A percentile compares a stretch with the other conserved stretches of the same genome.
These are phyloP conservation scores for Colletotrichum aenigma DNA, from an alignment of 2,329 filamentous ascomycete species.

Conservation along the genomic window DNA sequence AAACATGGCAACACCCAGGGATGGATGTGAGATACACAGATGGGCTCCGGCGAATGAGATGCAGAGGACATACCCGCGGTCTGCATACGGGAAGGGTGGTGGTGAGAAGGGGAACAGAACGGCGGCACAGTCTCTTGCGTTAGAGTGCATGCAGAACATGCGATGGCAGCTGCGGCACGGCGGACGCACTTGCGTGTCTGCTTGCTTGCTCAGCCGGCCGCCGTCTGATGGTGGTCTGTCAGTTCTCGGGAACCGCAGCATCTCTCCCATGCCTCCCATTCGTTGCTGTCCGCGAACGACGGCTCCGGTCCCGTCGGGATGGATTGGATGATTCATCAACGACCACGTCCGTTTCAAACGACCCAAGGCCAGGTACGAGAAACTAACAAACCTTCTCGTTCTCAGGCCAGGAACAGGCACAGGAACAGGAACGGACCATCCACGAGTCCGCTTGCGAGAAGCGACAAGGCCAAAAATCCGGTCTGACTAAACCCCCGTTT, in stretches of 20 bases:
- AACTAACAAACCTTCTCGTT: background rate
- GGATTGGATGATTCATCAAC: background rate
- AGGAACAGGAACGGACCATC: background rate
- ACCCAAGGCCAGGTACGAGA: background rate
- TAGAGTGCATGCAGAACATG: constrained; percentile 6
- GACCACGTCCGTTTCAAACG: background rate
- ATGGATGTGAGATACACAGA: background rate
- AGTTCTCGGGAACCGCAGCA: background rate
- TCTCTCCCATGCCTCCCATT: background rate
- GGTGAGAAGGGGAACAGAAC: background rate
- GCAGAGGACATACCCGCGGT: background rate
- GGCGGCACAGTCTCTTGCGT: background rate
- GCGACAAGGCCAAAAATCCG: background rate
- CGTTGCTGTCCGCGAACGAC: background rate
- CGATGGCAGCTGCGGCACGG: background rate
- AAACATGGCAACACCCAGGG: background rate
- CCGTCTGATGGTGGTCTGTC: background rate
- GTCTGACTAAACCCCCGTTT: background rate
- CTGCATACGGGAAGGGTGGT: background rate
- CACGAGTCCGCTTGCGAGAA: background rate
- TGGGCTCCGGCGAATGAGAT: background rate
- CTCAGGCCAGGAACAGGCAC: background rate
- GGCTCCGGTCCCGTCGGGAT: background rate
- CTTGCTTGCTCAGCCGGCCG: background rate
- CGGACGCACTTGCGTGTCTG: background rate